phyloP scores from a whole-genome alignment of 1,139 yeast species.

The Spencermartinsiella ligniputridi region DNA sequence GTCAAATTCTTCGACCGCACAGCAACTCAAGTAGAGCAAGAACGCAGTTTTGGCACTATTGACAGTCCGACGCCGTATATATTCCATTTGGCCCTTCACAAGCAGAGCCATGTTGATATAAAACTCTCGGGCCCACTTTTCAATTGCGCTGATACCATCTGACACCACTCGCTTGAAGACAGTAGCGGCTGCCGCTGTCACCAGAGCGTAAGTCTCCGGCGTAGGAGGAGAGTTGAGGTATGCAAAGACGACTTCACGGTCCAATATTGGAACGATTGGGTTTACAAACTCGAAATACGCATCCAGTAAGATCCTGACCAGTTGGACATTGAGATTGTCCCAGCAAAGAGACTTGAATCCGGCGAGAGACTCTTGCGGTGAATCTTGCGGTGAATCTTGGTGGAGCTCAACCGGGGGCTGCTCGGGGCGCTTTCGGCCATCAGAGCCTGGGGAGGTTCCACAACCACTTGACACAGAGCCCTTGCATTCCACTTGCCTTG shows the following conservation, averaged over 20 bases:
- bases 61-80: slow-evolving; percentile 8
- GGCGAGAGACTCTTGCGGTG: no score
- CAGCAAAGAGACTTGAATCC: not conserved
- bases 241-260: slow-evolving; percentile 5
- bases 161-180: slow-evolving; percentile 11
- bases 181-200: slow-evolving; percentile 12
- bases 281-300: slow-evolving; percentile 17
- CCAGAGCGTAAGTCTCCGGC: slow-evolving; percentile 13
- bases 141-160: slow-evolving; percentile 1
- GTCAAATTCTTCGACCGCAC: slow-evolving; percentile 14
- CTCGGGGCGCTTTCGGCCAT: no score
- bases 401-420: no score
- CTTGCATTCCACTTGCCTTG: no score
- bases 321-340: slow-evolving; percentile 1
- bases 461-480: no score
- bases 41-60: slow-evolving; percentile 10
- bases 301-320: slow-evolving; percentile 6
- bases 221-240: slow-evolving; percentile 11
- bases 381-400: no score
- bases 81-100: slow-evolving; percentile 11
- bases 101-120: slow-evolving; percentile 12
- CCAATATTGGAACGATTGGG: slow-evolving; percentile 17
- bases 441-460: no score
- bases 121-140: slow-evolving; percentile 8
- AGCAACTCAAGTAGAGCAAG: slow-evolving; percentile 14